Base-by-base conservation (phyloP, 495 filamentous ascomycete genomes). In the Umbilicaria muhlenbergii region DNA sequence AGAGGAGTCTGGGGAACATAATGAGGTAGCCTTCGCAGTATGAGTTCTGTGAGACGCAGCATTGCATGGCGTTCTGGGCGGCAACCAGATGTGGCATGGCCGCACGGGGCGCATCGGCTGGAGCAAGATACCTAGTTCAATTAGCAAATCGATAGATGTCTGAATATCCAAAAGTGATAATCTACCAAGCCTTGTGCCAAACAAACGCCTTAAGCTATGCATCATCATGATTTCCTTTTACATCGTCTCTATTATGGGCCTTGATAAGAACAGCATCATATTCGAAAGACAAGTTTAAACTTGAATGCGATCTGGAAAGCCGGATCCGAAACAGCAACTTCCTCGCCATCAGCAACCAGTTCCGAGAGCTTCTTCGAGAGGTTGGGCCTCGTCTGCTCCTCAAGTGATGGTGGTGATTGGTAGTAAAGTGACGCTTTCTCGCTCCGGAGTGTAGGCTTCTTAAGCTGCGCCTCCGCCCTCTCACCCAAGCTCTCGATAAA, bases 391-490 rank as follows among this genome's bases (percentile, higher is more conserved):
- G 88, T 94, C 56, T 82, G 72, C 64, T 83, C 77, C 57, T 87
- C 81, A 43, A 98, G 62, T 47, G 78, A 76, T 3, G 78, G 76
- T 1, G 88, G 88, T 31, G 75, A 78, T 47, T 84, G 84, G 66
- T 89, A 89, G 59, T 94, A 99, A 31, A 99, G 68, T 13, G 86
- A 89, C 60, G 75, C 83, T 34, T 73, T 74, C 57, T 83, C 81
- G 0, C 82, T 83, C 34, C 86, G 73, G 53, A 96, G 67, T 13
- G 81, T 91, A 11, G 92, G 88, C 54, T 89, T 93, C 70, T 94
- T 86, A 43, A 92, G 63, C 60, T 88, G 81, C 45, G 86, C 75
- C 58, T 93, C 89, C 8, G 91, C 80, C 54, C 78, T 72, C 49
- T 81, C 79, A 11, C 83, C 83, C 34, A 98, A 67, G 21, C 75